Evolutionary conservation across 768 basidiomycete genomes (phyloP).

Genomic region (Leccinum sublutescens): DNA sequence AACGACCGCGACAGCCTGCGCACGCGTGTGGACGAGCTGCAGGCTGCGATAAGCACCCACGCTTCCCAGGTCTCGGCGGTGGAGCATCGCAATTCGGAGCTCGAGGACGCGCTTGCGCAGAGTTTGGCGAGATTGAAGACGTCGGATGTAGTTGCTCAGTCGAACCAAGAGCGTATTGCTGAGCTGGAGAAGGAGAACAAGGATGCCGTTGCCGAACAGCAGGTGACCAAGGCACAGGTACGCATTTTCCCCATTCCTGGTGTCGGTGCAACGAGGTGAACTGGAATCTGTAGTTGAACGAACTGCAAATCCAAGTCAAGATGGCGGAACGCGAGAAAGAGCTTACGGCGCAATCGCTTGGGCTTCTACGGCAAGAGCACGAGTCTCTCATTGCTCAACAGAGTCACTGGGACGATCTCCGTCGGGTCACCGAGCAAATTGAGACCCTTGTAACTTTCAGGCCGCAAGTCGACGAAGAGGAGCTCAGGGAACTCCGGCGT

Average conservation of each 20-base stretch:
- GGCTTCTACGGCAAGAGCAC: constrained; percentile 55
- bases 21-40: constrained; percentile 53
- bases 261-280: background rate
- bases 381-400: constrained; percentile 62
- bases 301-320: constrained; percentile 56
- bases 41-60: constrained; percentile 42
- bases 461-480: constrained; percentile 64
- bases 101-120: constrained; percentile 72
- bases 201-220: constrained; percentile 56
- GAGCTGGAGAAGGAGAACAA: constrained; percentile 62
- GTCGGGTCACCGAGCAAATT: constrained; percentile 68
- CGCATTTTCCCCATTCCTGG: constrained; percentile 14
- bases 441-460: constrained; percentile 62
- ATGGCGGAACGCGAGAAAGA: constrained; percentile 66
- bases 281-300: constrained; percentile 47
- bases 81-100: constrained; percentile 52
- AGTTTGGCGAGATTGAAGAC: constrained; percentile 69
- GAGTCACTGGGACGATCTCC: constrained; percentile 77
- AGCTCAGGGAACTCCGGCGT: constrained; percentile 66
- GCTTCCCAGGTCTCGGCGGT: constrained; percentile 46
- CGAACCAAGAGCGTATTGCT: constrained; percentile 55
- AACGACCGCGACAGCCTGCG: constrained; percentile 63
- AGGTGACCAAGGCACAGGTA: constrained; percentile 60
- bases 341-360: constrained; percentile 47
- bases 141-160: constrained; percentile 66